Conservation (phyloP, 106 monocot genomes). For the Amphibolis antarctica region DNA sequence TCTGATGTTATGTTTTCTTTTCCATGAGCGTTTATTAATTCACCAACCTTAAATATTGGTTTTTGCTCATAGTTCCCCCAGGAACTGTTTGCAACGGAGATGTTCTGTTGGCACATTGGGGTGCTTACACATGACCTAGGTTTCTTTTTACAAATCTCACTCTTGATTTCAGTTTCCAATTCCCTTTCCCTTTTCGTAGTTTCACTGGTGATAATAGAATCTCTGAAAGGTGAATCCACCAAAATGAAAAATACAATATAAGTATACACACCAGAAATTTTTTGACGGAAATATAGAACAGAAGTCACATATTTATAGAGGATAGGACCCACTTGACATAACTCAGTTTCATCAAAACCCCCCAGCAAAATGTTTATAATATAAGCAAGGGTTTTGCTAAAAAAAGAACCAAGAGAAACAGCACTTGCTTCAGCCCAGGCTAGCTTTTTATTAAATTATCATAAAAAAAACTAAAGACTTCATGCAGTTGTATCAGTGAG, state of each 20-base stretch:
- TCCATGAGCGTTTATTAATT: background rate
- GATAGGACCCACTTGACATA: no score
- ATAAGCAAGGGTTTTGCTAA: no score
- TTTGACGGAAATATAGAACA: no score
- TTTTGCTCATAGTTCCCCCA: constrained; percentile 1
- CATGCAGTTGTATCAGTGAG: no score
- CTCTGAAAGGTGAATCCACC: constrained; percentile 17
- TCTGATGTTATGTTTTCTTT: constrained; percentile 21
- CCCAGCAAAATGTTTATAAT: no score
- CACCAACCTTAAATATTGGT: constrained; percentile 2
- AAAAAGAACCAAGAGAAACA: no score
- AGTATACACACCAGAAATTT: no score
- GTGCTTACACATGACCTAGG: constrained; percentile 20
- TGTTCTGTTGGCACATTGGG: constrained; percentile 8
- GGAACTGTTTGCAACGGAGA: constrained; percentile 7
- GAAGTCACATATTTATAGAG: no score
- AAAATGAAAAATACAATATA: background rate
- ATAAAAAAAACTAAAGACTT: no score
- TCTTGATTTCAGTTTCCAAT: constrained; percentile 1
- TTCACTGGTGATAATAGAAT: constrained; percentile 11
- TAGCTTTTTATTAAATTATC: no score
- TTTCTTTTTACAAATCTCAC: constrained; percentile 20
- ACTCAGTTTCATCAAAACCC: no score
- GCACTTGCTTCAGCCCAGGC: no score
- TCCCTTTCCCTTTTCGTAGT: constrained; percentile 18